Conservation (phyloP, 2,329 filamentous ascomycete species). For the Graphilbum fragrans region DNA sequence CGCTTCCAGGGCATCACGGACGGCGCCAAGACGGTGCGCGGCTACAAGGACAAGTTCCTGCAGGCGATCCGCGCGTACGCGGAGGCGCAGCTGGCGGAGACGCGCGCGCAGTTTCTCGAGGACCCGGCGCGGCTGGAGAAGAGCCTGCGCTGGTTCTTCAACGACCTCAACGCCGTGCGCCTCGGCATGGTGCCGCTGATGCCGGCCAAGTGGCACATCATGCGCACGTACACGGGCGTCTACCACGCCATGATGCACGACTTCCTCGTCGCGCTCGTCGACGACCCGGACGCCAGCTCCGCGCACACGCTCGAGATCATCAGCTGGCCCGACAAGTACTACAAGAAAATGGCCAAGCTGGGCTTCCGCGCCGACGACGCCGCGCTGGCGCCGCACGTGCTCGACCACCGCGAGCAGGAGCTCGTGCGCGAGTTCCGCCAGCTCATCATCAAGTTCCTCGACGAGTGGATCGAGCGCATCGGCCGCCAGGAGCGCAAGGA, state of each 20-base stretch:
- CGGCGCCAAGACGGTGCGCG: conserved; percentile 80
- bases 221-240: conserved; percentile 77
- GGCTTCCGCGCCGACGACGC: conserved; percentile 61
- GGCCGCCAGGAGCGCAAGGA: conserved; percentile 69
- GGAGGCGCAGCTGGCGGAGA: conserved; percentile 60
- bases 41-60: conserved; percentile 94
- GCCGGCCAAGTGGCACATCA: conserved; percentile 94
- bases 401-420: conserved; percentile 83
- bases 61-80: conserved; percentile 64
- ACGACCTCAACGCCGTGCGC: conserved; percentile 90
- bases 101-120: conserved; percentile 64
- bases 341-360: conserved; percentile 87
- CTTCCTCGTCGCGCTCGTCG: conserved; percentile 70
- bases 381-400: conserved; percentile 61
- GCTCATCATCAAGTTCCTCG: conserved; percentile 88
- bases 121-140: conserved; percentile 79
- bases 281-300: conserved; percentile 74
- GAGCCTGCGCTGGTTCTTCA: conserved; percentile 91
- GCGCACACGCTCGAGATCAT: conserved; percentile 85
- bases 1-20: conserved; percentile 93
- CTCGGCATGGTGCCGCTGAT: conserved; percentile 84
- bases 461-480: conserved; percentile 96
- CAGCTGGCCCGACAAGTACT: conserved; percentile 92
- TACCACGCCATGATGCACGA: conserved; percentile 96
- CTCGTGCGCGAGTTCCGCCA: conserved; percentile 87